Percentiles rank a stretch among this genome's conserved stretches.
These are phyloP conservation scores for Claviceps paspali DNA, from an alignment of 2,329 filamentous ascomycete species.

Conservation along the genomic window DNA sequence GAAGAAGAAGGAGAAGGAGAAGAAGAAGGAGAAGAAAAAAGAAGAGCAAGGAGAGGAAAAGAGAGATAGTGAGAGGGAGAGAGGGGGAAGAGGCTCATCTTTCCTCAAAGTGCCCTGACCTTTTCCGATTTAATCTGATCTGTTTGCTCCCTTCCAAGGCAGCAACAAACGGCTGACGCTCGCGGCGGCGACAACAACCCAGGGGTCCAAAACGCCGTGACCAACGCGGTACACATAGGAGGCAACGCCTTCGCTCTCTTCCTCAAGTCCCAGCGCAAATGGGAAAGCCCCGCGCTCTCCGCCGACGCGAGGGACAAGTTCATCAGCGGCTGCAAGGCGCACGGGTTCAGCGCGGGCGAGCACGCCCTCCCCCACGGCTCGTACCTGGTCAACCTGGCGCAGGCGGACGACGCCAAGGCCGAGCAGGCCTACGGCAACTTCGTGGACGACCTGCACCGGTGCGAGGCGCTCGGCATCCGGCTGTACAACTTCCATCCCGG, in stretches of 20 bases:
- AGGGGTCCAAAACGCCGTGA: slow-evolving; percentile 81
- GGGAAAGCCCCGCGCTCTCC: slow-evolving; percentile 67
- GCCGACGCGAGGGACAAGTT: slow-evolving; percentile 55
- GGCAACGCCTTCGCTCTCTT: slow-evolving; percentile 92
- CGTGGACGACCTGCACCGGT: slow-evolving; percentile 73
- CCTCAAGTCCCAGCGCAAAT: slow-evolving; percentile 91
- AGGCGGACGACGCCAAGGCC: slow-evolving; percentile 64
- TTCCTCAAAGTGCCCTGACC: too few species aligned
- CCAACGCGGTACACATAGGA: slow-evolving; percentile 65
- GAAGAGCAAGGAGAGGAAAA: too few species aligned
- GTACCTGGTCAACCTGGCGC: slow-evolving; percentile 91
- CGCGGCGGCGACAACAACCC: neutral
- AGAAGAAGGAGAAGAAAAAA: too few species aligned
- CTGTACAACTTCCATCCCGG: slow-evolving; percentile 99
- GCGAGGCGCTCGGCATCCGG: slow-evolving; percentile 69
- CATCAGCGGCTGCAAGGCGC: slow-evolving; percentile 47
- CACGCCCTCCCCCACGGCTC: slow-evolving; percentile 85
- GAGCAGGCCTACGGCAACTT: slow-evolving; percentile 76
- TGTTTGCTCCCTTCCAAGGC: too few species aligned
- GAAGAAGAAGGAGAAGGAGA: too few species aligned
- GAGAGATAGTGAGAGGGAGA: too few species aligned
- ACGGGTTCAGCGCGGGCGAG: slow-evolving; percentile 54
- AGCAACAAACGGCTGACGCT: too few species aligned
- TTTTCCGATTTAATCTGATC: too few species aligned
- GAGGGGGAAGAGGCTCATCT: too few species aligned